A percentile compares a stretch with the other conserved stretches of the same genome.
Evolutionary conservation across 768 basidiomycete genomes (phyloP).

Genomic region (Lactarius evosmus): DNA sequence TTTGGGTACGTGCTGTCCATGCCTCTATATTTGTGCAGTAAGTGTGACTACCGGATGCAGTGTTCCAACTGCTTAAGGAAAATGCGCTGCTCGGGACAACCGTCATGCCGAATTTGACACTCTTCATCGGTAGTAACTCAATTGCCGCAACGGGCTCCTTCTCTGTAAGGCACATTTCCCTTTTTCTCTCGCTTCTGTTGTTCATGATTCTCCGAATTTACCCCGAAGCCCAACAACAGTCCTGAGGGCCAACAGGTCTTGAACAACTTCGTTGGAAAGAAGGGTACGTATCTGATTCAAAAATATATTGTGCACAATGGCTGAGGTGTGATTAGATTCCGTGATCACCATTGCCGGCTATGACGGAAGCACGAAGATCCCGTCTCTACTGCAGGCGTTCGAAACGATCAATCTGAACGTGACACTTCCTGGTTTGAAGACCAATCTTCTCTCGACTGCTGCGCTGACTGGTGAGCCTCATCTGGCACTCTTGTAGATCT

Average conservation of each 20-base stretch:
- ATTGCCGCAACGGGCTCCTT: slow-evolving; percentile 50
- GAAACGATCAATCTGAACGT: slow-evolving; percentile 53
- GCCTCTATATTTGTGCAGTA: background rate
- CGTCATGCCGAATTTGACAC: slow-evolving; percentile 55
- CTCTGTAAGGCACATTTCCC: slow-evolving; percentile 32
- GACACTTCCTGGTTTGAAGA: slow-evolving; percentile 57
- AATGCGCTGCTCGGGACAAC: slow-evolving; percentile 56
- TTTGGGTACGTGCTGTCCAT: slow-evolving; percentile 45
- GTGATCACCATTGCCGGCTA: slow-evolving; percentile 56
- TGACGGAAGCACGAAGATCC: slow-evolving; percentile 54
- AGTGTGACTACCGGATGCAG: slow-evolving; percentile 34
- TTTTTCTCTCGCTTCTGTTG: background rate
- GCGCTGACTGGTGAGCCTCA: slow-evolving; percentile 46
- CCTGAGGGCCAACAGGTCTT: slow-evolving; percentile 60
- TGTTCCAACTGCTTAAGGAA: slow-evolving; percentile 53
- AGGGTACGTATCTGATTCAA: slow-evolving; percentile 38
- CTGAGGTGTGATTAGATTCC: slow-evolving; percentile 42
- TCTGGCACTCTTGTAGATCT: background rate
- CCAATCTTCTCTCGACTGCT: slow-evolving; percentile 53
- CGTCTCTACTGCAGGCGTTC: slow-evolving; percentile 59
- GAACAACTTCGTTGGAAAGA: slow-evolving; percentile 62
- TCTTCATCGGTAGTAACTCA: slow-evolving; percentile 59
- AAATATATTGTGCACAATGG: background rate
- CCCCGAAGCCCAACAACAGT: slow-evolving; percentile 52
- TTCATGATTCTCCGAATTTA: slow-evolving; percentile 18